Base-by-base conservation (phyloP, 2,329 filamentous ascomycete genomes). In the Penicillium sp. region DNA sequence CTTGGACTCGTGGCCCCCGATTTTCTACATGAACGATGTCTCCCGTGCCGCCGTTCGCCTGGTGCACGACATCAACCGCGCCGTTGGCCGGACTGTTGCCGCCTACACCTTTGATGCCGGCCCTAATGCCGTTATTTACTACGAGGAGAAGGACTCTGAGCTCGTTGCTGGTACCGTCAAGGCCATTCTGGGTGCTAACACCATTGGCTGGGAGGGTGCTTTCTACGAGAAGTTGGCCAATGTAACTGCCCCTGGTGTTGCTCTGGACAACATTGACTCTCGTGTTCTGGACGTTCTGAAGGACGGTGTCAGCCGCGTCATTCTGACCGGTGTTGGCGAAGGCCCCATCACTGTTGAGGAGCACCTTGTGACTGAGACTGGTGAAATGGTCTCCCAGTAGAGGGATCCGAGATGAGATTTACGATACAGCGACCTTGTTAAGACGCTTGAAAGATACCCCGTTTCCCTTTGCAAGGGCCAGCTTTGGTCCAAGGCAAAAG, bases 31-130 rank as follows among this genome's bases (percentile, higher is more conserved):
- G 79, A 98, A 96, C 73, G 93, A 98, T 68, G 85, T 92, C 13
- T 92, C 87, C 18, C 79, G 87, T 32, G 89, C 92, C 1, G 90
- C 92, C 5, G 89, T 98, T 52, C 81, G 89, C 45, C 84, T 89
- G 13, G 91, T 96, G 27, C 90, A 98, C 75, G 81, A 84, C 60
- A 88, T 97, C 74, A 98, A 98, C 67, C 78, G 79, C 46, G 79
- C 80, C 23, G 89, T 87, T 4, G 90, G 89, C 46, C 86, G 83
- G 73, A 84, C 81, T 0, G 80, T 97, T 15, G 90, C 89, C 3
- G 93, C 93, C 3, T 98, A 98, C 72, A 98, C 93, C 0, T 98
- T 97, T 65, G 93, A 98, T 67, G 93, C 93, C 0, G 93, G 93
- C 45, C 93, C 93, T 47, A 98, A 98, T 73, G 90, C 90, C 35